phyloP scores from a whole-genome alignment of 495 filamentous ascomycete genomes.

The Pyrenopolyporus hunteri region DNA sequence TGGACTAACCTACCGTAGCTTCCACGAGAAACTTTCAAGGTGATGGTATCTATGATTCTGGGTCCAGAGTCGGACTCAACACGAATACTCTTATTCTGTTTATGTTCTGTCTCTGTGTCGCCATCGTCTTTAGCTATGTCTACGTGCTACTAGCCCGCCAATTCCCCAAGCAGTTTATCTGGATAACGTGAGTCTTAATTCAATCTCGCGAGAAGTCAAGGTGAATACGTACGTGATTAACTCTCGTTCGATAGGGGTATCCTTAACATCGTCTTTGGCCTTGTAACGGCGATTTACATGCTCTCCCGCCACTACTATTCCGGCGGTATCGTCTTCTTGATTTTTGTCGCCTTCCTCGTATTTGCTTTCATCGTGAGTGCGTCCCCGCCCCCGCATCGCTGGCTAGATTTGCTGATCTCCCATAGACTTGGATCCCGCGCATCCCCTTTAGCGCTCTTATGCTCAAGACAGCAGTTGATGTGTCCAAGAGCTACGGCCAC shows the following conservation, averaged over 20 bases:
- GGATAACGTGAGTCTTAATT: slow-evolving; percentile 70
- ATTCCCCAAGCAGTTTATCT: slow-evolving; percentile 91
- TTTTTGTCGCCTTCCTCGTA: slow-evolving; percentile 71
- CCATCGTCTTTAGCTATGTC: slow-evolving; percentile 72
- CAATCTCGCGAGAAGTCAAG: no score
- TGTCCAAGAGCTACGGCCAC: slow-evolving; percentile 80
- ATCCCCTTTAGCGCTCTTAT: slow-evolving; percentile 91
- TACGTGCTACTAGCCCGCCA: slow-evolving; percentile 79
- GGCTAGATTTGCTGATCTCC: not conserved
- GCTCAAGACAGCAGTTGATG: slow-evolving; percentile 86
- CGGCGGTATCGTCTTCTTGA: slow-evolving; percentile 82
- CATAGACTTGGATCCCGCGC: slow-evolving; percentile 78
- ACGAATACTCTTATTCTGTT: slow-evolving; percentile 90
- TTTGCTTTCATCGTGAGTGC: slow-evolving; percentile 48
- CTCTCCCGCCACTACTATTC: slow-evolving; percentile 72
- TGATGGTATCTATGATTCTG: slow-evolving; percentile 74
- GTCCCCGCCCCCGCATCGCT: not conserved
- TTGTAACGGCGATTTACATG: slow-evolving; percentile 72
- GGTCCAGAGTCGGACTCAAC: slow-evolving; percentile 69
- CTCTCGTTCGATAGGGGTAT: slow-evolving; percentile 74
- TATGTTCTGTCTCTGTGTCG: slow-evolving; percentile 72
- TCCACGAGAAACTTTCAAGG: slow-evolving; percentile 70
- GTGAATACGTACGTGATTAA: slow-evolving; percentile 58
- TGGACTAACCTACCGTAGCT: slow-evolving; percentile 32
- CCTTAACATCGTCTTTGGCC: slow-evolving; percentile 77